Conservation (phyloP, 495 filamentous ascomycete species). For the Usnea hakonensis region DNA sequence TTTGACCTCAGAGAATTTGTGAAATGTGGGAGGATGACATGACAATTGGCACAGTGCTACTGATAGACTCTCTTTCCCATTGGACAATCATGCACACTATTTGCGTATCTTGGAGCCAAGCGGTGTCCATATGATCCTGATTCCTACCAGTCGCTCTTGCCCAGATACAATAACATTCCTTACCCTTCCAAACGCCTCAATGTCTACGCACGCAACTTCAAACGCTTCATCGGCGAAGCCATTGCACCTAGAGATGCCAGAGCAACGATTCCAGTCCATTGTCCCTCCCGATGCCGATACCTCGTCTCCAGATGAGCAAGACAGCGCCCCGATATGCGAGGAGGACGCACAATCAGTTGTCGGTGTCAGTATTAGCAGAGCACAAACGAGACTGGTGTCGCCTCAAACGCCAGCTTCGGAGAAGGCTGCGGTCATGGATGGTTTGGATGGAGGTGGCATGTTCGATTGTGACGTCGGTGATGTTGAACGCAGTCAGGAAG, state of each 20-base stretch:
- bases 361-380: conserved; percentile 66
- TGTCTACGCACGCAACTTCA: neutral
- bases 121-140: neutral
- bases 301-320: conserved; percentile 11
- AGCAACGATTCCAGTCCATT: neutral
- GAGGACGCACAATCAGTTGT: conserved; percentile 42
- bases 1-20: neutral
- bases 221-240: neutral
- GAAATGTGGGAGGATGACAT: neutral
- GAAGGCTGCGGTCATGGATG: conserved; percentile 61
- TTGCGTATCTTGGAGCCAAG: neutral
- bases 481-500: neutral
- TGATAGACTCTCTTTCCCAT: neutral
- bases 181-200: neutral
- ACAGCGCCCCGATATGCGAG: conserved; percentile 8
- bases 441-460: conserved; percentile 43
- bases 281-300: neutral
- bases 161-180: neutral
- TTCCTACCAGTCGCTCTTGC: neutral
- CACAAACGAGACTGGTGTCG: conserved; percentile 63
- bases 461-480: conserved; percentile 34
- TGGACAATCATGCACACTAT: neutral
- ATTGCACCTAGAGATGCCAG: neutral
- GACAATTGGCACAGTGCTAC: neutral
- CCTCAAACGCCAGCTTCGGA: conserved; percentile 67